Percentiles rank a stretch among this genome's conserved stretches.
Evolutionary conservation across 306 rosid species (phyloP).

Genomic region (Malus asiatica): DNA sequence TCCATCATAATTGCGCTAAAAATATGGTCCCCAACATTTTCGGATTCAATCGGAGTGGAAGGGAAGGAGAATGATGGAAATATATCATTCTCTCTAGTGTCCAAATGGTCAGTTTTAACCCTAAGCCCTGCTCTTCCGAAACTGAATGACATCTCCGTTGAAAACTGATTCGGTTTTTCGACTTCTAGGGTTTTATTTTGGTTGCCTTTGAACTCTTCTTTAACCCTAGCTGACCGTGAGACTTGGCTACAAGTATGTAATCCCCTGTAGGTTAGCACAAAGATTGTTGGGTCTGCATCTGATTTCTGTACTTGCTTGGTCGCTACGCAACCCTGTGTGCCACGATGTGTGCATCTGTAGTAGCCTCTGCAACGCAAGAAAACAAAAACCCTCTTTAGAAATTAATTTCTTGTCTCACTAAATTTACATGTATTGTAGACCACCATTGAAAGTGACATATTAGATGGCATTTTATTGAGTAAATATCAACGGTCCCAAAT

Average conservation of each 20-base stretch:
- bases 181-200: slow-evolving; percentile 10
- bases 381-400: not conserved
- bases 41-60: slow-evolving; percentile 30
- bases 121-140: slow-evolving; percentile 27
- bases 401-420: not conserved
- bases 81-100: slow-evolving; percentile 21
- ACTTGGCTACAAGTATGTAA: slow-evolving; percentile 59
- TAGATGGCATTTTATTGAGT: not conserved
- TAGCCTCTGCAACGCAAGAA: slow-evolving; percentile 52
- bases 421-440: not conserved
- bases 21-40: slow-evolving; percentile 27
- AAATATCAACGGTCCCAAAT: not conserved
- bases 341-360: slow-evolving; percentile 69
- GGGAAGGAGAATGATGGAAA: slow-evolving; percentile 45
- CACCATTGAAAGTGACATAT: not conserved
- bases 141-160: slow-evolving; percentile 9
- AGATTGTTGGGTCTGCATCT: slow-evolving; percentile 42
- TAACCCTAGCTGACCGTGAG: slow-evolving; percentile 20
- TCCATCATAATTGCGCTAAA: slow-evolving; percentile 29
- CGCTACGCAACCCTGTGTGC: slow-evolving; percentile 65
- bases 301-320: slow-evolving; percentile 80
- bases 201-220: slow-evolving; percentile 20
- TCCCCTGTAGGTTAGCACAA: slow-evolving; percentile 50
- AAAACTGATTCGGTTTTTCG: slow-evolving; percentile 15
- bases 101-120: slow-evolving; percentile 39